These are phyloP conservation scores for Barbarea vulgaris DNA, from an alignment of 345 rosid genomes.

Conservation along the genomic window DNA sequence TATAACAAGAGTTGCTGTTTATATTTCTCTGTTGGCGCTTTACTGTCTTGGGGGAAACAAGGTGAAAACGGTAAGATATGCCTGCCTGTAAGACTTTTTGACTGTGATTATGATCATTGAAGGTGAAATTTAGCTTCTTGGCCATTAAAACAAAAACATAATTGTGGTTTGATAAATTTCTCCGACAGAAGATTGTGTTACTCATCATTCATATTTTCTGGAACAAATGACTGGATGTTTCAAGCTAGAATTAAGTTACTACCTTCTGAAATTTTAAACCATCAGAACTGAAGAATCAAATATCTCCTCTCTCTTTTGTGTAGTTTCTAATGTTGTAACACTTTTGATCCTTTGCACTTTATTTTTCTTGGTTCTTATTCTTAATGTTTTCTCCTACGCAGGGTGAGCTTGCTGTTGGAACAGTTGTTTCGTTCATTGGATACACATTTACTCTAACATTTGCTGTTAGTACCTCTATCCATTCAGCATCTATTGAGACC, in stretches of 20 bases:
- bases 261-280: neutral
- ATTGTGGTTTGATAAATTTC: neutral
- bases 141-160: slow-evolving; percentile 4
- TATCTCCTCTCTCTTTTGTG: neutral
- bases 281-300: neutral
- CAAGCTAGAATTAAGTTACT: neutral
- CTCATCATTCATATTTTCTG: neutral
- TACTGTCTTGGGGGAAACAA: slow-evolving; percentile 93
- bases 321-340: slow-evolving; percentile 7
- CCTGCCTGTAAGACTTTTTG: slow-evolving; percentile 32
- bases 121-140: slow-evolving; percentile 16
- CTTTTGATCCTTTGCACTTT: neutral
- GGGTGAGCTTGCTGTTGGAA: slow-evolving; percentile 94
- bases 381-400: slow-evolving; percentile 40
- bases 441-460: slow-evolving; percentile 93
- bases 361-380: slow-evolving; percentile 8
- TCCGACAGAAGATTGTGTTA: neutral
- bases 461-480: slow-evolving; percentile 64
- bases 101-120: slow-evolving; percentile 7
- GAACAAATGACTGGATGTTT: neutral
- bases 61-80: slow-evolving; percentile 86
- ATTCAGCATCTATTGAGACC: slow-evolving; percentile 1
- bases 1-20: slow-evolving; percentile 87
- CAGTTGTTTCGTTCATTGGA: slow-evolving; percentile 91
- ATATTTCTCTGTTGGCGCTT: slow-evolving; percentile 80